Conservation (phyloP, 2,329 filamentous ascomycete species). For the Sclerotinia minor region DNA sequence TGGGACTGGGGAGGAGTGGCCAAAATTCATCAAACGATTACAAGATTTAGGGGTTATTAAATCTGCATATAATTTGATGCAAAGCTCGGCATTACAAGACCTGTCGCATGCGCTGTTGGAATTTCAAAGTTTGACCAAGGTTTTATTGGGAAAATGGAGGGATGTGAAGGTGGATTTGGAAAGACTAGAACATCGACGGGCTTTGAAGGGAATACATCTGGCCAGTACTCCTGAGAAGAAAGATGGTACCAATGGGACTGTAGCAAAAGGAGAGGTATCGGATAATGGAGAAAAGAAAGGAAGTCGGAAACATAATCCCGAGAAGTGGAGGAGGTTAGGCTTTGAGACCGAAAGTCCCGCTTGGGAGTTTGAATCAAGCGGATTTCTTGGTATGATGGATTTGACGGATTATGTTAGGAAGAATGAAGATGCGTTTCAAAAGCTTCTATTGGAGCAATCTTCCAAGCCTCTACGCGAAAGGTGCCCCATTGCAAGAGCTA, state of each 20-base stretch:
- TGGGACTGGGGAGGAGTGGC: conserved; percentile 71
- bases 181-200: conserved; percentile 81
- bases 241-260: conserved; percentile 40
- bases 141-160: conserved; percentile 83
- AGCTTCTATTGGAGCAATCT: conserved; percentile 85
- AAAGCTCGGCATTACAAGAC: conserved; percentile 88
- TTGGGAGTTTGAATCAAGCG: conserved; percentile 79
- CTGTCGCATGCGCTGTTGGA: conserved; percentile 86
- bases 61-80: conserved; percentile 90
- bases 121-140: conserved; percentile 88
- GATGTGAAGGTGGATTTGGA: conserved; percentile 83
- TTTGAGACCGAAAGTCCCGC: conserved; percentile 89
- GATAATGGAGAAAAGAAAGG: conserved; percentile 52
- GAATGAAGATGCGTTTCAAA: conserved; percentile 90
- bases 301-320: conserved; percentile 74
- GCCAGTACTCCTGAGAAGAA: conserved; percentile 70
- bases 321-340: conserved; percentile 90
- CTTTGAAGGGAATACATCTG: conserved; percentile 73
- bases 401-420: conserved; percentile 90
- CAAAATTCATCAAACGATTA: conserved; percentile 88
- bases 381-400: conserved; percentile 97
- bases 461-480: conserved; percentile 68
- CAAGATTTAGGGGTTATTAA: conserved; percentile 93
- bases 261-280: conserved; percentile 40
- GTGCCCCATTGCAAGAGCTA: conserved; percentile 85